Evolutionary conservation across 2,329 filamentous ascomycete genomes (phyloP).

Genomic region (Alternaria arborescens): DNA sequence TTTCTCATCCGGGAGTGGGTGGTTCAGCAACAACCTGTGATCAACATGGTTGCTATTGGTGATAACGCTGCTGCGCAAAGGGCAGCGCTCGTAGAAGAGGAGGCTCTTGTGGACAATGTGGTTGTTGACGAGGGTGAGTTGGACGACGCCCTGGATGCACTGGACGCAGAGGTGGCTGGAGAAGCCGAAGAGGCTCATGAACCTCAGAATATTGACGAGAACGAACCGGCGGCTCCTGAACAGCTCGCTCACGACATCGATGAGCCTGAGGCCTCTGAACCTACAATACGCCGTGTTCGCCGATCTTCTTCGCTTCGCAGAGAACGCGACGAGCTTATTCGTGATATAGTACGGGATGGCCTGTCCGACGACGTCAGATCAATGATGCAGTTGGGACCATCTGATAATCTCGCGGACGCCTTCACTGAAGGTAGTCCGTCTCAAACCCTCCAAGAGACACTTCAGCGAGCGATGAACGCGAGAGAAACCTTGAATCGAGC

Average conservation of each 20-base stretch:
- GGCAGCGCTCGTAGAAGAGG: constrained; percentile 39
- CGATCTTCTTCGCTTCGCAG: constrained; percentile 26
- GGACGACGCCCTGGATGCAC: constrained; percentile 12
- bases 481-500: constrained; percentile 12
- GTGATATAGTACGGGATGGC: constrained; percentile 27
- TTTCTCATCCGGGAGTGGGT: constrained; percentile 98
- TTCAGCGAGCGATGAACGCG: constrained; percentile 15
- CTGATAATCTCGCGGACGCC: constrained; percentile 19
- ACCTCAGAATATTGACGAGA: neutral
- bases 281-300: constrained; percentile 22
- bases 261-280: constrained; percentile 10
- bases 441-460: constrained; percentile 13
- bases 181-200: constrained; percentile 10
- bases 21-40: constrained; percentile 93
- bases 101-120: constrained; percentile 24
- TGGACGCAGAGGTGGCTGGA: constrained; percentile 9
- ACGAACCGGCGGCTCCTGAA: neutral
- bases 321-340: constrained; percentile 25
- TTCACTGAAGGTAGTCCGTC: constrained; percentile 6
- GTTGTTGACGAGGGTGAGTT: constrained; percentile 18
- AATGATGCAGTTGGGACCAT: constrained; percentile 22
- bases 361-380: constrained; percentile 30
- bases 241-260: neutral
- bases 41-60: constrained; percentile 71
- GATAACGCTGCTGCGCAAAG: constrained; percentile 39